These are phyloP conservation scores for Pseudogymnoascus sp. DNA, from an alignment of 2,329 filamentous ascomycete species.

Conservation along the genomic window DNA sequence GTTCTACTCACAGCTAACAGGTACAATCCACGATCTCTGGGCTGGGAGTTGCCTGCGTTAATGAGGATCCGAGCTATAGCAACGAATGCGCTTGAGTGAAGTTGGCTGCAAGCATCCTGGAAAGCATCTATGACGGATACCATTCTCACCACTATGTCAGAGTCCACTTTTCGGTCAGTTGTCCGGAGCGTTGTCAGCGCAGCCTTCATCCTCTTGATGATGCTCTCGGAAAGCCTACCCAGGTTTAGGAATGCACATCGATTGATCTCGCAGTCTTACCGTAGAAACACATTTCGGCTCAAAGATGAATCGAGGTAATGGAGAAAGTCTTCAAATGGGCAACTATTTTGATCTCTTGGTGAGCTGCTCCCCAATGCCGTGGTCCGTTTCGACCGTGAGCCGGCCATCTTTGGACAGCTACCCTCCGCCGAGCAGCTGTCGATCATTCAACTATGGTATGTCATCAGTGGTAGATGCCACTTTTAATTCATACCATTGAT, in stretches of 20 bases:
- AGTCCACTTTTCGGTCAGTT: neutral
- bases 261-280: neutral
- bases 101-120: neutral
- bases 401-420: neutral
- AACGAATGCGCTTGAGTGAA: neutral
- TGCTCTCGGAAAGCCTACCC: neutral
- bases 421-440: neutral
- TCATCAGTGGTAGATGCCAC: neutral
- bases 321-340: slow-evolving; percentile 1
- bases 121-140: neutral
- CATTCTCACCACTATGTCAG: neutral
- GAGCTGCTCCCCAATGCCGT: neutral
- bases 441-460: neutral
- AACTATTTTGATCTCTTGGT: neutral
- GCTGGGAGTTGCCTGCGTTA: neutral
- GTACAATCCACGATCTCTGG: slow-evolving; percentile 3
- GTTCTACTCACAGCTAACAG: neutral
- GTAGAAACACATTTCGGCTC: neutral
- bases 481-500: neutral
- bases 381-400: neutral
- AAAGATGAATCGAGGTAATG: neutral
- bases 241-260: neutral
- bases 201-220: neutral
- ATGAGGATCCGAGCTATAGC: neutral
- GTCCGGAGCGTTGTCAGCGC: neutral